These are phyloP conservation scores for Trichophyton schoenleinii DNA, from an alignment of 2,329 filamentous ascomycete species.

Conservation along the genomic window DNA sequence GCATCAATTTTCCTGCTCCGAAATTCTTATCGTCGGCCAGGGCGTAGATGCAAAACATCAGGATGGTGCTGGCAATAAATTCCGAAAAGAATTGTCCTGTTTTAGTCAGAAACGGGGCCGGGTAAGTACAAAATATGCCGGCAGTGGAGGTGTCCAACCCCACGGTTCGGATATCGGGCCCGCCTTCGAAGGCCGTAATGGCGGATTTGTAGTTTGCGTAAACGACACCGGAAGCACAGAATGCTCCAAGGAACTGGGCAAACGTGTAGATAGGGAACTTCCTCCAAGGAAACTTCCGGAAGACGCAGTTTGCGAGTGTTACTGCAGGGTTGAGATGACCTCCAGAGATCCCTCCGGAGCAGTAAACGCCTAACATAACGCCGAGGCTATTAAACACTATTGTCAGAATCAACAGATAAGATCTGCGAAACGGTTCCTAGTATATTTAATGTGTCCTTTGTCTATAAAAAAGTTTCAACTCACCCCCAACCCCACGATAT, in stretches of 20 bases:
- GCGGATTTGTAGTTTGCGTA: constrained; percentile 53
- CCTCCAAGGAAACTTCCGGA: constrained; percentile 55
- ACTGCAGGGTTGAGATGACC: constrained; percentile 61
- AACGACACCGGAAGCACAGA: constrained; percentile 47
- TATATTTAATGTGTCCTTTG: neutral
- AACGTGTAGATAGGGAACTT: constrained; percentile 56
- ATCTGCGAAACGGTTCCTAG: constrained; percentile 7
- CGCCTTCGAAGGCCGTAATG: constrained; percentile 52
- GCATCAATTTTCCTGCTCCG: constrained; percentile 46
- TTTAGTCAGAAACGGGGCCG: constrained; percentile 47
- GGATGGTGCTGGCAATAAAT: constrained; percentile 52
- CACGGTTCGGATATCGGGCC: constrained; percentile 49
- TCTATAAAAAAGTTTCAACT: constrained; percentile 12
- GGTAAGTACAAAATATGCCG: constrained; percentile 63
- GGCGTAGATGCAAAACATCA: constrained; percentile 62
- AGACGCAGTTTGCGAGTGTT: constrained; percentile 56
- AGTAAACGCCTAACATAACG: constrained; percentile 58
- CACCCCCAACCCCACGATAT: constrained; percentile 41
- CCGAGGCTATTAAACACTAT: constrained; percentile 39
- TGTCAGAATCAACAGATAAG: neutral
- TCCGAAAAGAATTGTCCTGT: constrained; percentile 60
- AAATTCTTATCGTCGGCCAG: constrained; percentile 40
- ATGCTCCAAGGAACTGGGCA: constrained; percentile 55
- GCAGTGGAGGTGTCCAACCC: constrained; percentile 47
- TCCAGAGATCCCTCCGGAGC: constrained; percentile 43